phyloP scores from a whole-genome alignment of 164 flowering plant species.

The Magnolia sinica region DNA sequence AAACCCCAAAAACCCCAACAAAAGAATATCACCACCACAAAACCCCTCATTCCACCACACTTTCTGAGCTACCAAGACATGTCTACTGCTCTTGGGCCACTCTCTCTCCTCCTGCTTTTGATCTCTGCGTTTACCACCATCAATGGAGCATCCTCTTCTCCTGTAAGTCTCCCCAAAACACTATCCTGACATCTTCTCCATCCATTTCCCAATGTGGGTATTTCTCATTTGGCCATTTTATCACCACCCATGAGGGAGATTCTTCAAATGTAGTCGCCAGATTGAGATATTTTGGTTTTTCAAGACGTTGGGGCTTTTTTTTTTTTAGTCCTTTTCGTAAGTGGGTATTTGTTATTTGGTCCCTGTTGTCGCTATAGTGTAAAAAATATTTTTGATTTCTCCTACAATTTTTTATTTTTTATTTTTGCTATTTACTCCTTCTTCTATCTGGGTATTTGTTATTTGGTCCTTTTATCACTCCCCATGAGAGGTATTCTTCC shows the following conservation, averaged over 20 bases:
- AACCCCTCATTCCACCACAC: not conserved
- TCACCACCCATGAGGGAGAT: not conserved
- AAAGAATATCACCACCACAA: not conserved
- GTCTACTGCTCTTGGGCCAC: conserved; percentile 6
- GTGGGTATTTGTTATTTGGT: not conserved
- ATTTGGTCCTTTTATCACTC: not conserved
- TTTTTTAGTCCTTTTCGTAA: not conserved
- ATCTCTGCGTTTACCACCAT: conserved; percentile 6
- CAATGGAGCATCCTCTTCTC: conserved; percentile 6
- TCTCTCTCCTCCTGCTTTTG: conserved; percentile 9
- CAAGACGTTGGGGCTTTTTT: not conserved
- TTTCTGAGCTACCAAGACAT: conserved; percentile 1
- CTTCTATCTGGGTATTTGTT: not conserved
- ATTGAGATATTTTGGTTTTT: not conserved
- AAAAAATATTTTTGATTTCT: too few relatives aligned
- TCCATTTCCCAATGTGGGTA: not conserved
- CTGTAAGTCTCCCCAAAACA: conserved; percentile 8
- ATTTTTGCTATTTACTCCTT: not conserved
- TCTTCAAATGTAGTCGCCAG: not conserved
- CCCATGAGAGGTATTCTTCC: not conserved
- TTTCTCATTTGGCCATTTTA: not conserved
- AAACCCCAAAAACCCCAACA: conserved; percentile 1
- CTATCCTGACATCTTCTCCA: not conserved
- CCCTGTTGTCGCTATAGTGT: not conserved
- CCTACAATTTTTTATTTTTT: not conserved